Conservation (phyloP, 1,284 basidiomycete genomes). For the Leucocoprinus gongylophorus region DNA sequence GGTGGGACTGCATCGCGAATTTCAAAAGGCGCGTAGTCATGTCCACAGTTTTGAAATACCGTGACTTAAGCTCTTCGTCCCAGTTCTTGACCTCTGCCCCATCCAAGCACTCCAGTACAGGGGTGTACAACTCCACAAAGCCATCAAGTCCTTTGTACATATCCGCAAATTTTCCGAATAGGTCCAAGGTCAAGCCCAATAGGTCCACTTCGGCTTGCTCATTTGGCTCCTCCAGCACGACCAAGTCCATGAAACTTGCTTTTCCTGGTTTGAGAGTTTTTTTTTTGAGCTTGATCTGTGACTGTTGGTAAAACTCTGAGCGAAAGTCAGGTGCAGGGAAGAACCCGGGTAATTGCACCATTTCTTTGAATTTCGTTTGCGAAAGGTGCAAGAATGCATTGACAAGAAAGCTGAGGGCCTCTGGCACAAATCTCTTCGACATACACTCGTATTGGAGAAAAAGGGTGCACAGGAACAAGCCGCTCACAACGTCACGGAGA, state of each 20-base stretch:
- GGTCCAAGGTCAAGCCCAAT: constrained; percentile 52
- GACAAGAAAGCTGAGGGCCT: constrained; percentile 79
- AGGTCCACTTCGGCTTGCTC: constrained; percentile 67
- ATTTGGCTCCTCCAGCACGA: constrained; percentile 29
- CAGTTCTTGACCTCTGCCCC: constrained; percentile 42
- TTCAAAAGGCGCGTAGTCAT: constrained; percentile 60
- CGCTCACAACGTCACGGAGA: constrained; percentile 71
- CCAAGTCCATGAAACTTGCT: constrained; percentile 42
- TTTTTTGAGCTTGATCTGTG: constrained; percentile 40
- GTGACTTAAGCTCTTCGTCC: constrained; percentile 39
- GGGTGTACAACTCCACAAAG: constrained; percentile 79
- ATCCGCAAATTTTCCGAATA: constrained; percentile 64
- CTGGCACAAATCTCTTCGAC: constrained; percentile 87
- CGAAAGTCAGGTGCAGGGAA: constrained; percentile 73
- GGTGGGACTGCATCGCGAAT: constrained; percentile 66
- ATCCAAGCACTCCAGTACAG: constrained; percentile 52
- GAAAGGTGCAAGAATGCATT: constrained; percentile 69
- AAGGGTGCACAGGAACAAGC: constrained; percentile 85
- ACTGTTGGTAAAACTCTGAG: constrained; percentile 35
- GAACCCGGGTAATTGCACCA: constrained; percentile 48
- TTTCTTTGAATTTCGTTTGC: constrained; percentile 48
- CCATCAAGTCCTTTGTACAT: constrained; percentile 74
- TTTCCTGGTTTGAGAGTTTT: constrained; percentile 34
- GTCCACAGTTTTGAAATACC: constrained; percentile 26
- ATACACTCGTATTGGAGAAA: constrained; percentile 78